A percentile compares a stretch with the other conserved stretches of the same genome.
These are phyloP conservation scores for Dothistroma pini DNA, from an alignment of 2,329 filamentous ascomycete genomes.

Conservation along the genomic window DNA sequence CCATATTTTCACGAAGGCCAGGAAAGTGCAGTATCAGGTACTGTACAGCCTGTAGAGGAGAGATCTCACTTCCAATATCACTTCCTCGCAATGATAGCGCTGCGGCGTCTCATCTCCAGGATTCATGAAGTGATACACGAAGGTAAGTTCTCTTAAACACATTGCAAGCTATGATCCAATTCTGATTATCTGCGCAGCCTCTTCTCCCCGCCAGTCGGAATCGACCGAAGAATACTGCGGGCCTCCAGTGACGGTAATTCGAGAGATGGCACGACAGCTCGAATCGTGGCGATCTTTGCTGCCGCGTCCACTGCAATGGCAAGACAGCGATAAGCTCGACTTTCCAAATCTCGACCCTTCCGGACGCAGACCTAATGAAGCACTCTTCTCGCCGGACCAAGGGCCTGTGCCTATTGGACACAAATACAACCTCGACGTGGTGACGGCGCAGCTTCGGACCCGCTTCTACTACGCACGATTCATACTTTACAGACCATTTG, in stretches of 20 bases:
- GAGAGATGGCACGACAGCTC: constrained; percentile 52
- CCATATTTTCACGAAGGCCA: constrained; percentile 50
- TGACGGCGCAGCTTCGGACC: constrained; percentile 55
- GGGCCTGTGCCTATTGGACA: constrained; percentile 45
- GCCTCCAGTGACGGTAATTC: constrained; percentile 44
- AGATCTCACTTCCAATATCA: constrained; percentile 55
- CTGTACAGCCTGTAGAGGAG: constrained; percentile 41
- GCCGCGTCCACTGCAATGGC: constrained; percentile 55
- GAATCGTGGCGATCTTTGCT: constrained; percentile 57
- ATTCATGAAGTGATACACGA: constrained; percentile 53
- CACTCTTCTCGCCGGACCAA: constrained; percentile 49
- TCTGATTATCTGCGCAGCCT: constrained; percentile 16
- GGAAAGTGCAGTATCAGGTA: constrained; percentile 26
- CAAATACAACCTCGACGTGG: constrained; percentile 53
- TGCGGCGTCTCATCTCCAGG: constrained; percentile 52
- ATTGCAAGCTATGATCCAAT: background rate
- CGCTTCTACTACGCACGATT: constrained; percentile 59
- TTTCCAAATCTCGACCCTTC: constrained; percentile 36
- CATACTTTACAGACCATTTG: constrained; percentile 55
- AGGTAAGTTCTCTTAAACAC: constrained; percentile 40
- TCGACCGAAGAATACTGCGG: constrained; percentile 36
- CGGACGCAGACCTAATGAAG: constrained; percentile 27
- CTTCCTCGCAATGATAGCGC: constrained; percentile 58
- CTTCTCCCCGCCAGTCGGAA: constrained; percentile 28
- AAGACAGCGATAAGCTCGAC: constrained; percentile 49